phyloP scores from a whole-genome alignment of 768 basidiomycete species.

The Pleurotus cornucopiae region DNA sequence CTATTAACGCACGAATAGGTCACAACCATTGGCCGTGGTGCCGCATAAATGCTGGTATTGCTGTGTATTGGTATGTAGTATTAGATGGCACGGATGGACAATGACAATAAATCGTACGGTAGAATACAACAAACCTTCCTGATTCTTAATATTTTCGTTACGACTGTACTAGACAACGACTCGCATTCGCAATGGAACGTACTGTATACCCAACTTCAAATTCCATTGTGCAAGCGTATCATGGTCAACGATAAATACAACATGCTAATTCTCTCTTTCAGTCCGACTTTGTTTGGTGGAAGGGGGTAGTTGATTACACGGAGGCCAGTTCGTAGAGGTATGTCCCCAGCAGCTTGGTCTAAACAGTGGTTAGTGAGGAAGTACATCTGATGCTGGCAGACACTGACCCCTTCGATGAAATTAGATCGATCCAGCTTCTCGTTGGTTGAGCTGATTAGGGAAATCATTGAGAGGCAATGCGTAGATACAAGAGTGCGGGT shows the following conservation, averaged over 20 bases:
- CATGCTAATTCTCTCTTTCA: too few relatives aligned
- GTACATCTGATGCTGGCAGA: not conserved
- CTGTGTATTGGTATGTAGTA: too few relatives aligned
- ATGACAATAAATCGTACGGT: not conserved
- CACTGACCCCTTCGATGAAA: slow-evolving; percentile 77
- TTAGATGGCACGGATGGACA: not conserved
- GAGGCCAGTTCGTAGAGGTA: slow-evolving; percentile 74
- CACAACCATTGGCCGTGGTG: slow-evolving; percentile 50
- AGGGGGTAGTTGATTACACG: too few relatives aligned
- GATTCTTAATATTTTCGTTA: too few relatives aligned
- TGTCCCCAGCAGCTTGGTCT: slow-evolving; percentile 75
- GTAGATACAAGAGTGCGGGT: not conserved
- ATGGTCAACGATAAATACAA: too few relatives aligned
- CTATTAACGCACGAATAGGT: slow-evolving; percentile 32
- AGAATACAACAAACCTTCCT: not conserved
- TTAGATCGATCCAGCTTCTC: slow-evolving; percentile 93
- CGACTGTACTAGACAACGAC: too few relatives aligned
- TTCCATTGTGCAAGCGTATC: too few relatives aligned
- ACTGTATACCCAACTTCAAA: too few relatives aligned
- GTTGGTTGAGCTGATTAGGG: slow-evolving; percentile 68
- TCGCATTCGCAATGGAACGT: not conserved
- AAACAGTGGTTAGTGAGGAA: not conserved
- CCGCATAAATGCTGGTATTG: slow-evolving; percentile 12
- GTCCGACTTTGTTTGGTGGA: too few relatives aligned
- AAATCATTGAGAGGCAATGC: not conserved